phyloP scores from a whole-genome alignment of 768 basidiomycete genomes.

The Sporobolomyces roseus region DNA sequence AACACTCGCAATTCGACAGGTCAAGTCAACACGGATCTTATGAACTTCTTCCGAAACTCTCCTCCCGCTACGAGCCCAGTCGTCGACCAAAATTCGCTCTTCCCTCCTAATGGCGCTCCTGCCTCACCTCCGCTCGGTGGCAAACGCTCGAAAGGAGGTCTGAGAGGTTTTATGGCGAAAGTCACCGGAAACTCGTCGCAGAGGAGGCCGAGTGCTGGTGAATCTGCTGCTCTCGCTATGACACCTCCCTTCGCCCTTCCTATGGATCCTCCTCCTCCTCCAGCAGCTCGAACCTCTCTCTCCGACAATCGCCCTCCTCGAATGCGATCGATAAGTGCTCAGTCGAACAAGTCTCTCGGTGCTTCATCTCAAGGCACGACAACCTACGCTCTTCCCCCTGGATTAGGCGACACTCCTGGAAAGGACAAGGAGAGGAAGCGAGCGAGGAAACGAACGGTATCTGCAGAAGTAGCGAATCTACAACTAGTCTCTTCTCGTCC shows the following conservation, averaged over 20 bases:
- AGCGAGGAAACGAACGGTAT: too few species aligned
- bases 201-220: background rate
- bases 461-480: too few species aligned
- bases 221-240: background rate
- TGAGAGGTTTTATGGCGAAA: conserved; percentile 15
- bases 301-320: too few species aligned
- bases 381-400: conserved; percentile 16
- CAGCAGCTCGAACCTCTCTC: too few species aligned
- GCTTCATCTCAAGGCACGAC: background rate
- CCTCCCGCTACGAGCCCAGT: background rate
- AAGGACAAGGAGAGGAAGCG: too few species aligned
- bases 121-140: conserved; percentile 2
- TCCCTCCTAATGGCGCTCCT: too few species aligned
- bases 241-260: background rate
- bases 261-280: background rate
- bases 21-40: conserved; percentile 37
- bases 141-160: conserved; percentile 8
- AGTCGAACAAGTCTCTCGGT: background rate
- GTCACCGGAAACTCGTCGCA: background rate
- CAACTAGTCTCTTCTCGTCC: too few species aligned
- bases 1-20: background rate
- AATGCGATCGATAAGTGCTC: background rate
- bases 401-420: too few species aligned
- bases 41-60: conserved; percentile 25
- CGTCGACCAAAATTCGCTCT: background rate